A percentile compares a stretch with the other conserved stretches of the same genome.
phyloP scores from a whole-genome alignment of 2,329 filamentous ascomycete species.

The Trichoderma semiorbis region DNA sequence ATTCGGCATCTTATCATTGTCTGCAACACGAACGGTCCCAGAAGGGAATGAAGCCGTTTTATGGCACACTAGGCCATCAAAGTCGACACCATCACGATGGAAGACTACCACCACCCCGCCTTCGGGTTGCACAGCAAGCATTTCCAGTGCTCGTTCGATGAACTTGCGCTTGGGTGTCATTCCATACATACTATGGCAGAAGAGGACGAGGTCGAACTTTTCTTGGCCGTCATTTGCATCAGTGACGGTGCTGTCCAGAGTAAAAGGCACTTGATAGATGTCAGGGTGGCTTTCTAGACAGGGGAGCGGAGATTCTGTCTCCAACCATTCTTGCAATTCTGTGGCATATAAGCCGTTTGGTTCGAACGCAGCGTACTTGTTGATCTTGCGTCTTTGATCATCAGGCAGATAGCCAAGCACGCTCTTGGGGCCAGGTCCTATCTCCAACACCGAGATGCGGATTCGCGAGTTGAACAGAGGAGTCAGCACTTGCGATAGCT shows the following conservation, averaged over 20 bases:
- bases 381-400: slow-evolving; percentile 40
- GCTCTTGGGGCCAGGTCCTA: slow-evolving; percentile 56
- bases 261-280: slow-evolving; percentile 41
- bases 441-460: slow-evolving; percentile 53
- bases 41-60: slow-evolving; percentile 44
- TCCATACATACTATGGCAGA: slow-evolving; percentile 64
- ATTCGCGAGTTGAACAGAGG: slow-evolving; percentile 39
- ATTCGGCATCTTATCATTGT: slow-evolving; percentile 46
- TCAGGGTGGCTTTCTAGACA: slow-evolving; percentile 36
- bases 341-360: slow-evolving; percentile 46
- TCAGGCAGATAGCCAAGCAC: slow-evolving; percentile 49
- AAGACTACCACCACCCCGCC: slow-evolving; percentile 51
- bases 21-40: slow-evolving; percentile 40
- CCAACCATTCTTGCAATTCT: slow-evolving; percentile 42
- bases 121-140: slow-evolving; percentile 41
- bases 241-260: slow-evolving; percentile 24
- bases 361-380: slow-evolving; percentile 53
- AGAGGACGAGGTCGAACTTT: slow-evolving; percentile 54
- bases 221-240: slow-evolving; percentile 26
- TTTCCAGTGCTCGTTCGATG: slow-evolving; percentile 44
- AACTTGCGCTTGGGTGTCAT: slow-evolving; percentile 47
- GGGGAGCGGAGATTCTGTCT: slow-evolving; percentile 37
- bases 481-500: slow-evolving; percentile 41
- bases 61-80: slow-evolving; percentile 49
- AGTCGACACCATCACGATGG: slow-evolving; percentile 47